Conservation (phyloP, 441 rosid genomes). For the Jatropha multifida region DNA sequence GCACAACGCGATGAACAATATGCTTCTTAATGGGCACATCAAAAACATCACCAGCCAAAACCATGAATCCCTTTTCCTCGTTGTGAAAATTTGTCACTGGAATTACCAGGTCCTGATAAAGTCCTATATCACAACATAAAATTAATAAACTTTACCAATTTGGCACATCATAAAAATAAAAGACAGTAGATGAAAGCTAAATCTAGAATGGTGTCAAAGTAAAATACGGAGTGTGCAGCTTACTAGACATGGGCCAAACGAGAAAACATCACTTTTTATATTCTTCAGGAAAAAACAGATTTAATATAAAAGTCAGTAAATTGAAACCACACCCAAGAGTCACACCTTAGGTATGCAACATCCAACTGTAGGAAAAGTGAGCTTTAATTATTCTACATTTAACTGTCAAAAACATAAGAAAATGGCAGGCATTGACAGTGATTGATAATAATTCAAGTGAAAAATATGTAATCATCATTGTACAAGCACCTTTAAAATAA, state of each 20-base stretch:
- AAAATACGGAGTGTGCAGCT: not conserved
- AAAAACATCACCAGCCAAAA: slow-evolving; percentile 89
- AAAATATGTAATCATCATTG: not conserved
- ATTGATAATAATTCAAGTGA: not conserved
- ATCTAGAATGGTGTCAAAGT: not conserved
- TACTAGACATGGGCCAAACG: not conserved
- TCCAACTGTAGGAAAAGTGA: not conserved
- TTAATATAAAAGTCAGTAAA: not conserved
- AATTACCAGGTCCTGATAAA: slow-evolving; percentile 71
- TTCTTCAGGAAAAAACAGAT: not conserved
- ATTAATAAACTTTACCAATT: not conserved
- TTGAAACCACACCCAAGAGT: not conserved
- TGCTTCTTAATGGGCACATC: slow-evolving; percentile 92
- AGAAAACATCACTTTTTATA: not conserved
- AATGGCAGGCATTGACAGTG: not conserved
- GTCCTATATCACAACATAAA: slow-evolving; percentile 41
- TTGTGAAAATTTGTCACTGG: slow-evolving; percentile 76
- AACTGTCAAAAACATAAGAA: not conserved
- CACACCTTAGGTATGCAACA: not conserved
- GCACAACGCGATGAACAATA: slow-evolving; percentile 79
- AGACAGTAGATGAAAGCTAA: not conserved
- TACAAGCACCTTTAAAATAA: not conserved
- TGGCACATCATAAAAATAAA: slow-evolving; percentile 10
- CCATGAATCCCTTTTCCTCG: slow-evolving; percentile 78
- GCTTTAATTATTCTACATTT: not conserved